A percentile compares a stretch with the other conserved stretches of the same genome.
These are phyloP conservation scores for Tillandsia fasciculata DNA, from an alignment of 176 grass and related monocot species.

Conservation along the genomic window DNA sequence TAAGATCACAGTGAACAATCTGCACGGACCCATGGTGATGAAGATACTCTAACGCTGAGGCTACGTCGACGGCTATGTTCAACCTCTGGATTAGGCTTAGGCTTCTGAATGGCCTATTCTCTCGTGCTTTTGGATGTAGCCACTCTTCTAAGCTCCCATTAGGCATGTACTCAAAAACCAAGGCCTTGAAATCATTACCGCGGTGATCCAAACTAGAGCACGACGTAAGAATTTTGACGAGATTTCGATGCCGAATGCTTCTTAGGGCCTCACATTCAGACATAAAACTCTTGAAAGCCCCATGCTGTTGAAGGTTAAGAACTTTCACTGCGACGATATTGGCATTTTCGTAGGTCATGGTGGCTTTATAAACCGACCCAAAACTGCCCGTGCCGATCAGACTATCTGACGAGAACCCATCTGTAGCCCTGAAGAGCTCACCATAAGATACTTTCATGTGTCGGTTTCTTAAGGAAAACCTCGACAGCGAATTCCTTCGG, in stretches of 20 bases:
- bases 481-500: neutral
- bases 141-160: conserved; percentile 44
- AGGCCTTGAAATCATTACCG: conserved; percentile 43
- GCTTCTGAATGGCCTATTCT: neutral
- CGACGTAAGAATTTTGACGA: conserved; percentile 36
- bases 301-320: conserved; percentile 33
- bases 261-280: conserved; percentile 45
- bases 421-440: conserved; percentile 41
- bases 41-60: conserved; percentile 45
- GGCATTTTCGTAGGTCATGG: conserved; percentile 9
- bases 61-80: conserved; percentile 27
- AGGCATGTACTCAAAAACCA: conserved; percentile 44
- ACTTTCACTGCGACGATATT: conserved; percentile 39
- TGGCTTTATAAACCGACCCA: conserved; percentile 34
- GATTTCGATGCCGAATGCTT: conserved; percentile 44
- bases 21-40: conserved; percentile 21
- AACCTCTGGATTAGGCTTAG: conserved; percentile 31
- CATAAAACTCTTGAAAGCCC: conserved; percentile 39
- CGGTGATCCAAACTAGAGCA: conserved; percentile 38
- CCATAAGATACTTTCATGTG: conserved; percentile 32
- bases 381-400: conserved; percentile 35
- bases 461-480: neutral
- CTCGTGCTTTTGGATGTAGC: conserved; percentile 23
- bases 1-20: conserved; percentile 24
- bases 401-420: conserved; percentile 29